Percentiles rank a stretch among this genome's conserved stretches.
Conservation (phyloP, 768 basidiomycete genomes). For the Boletales sp. region DNA sequence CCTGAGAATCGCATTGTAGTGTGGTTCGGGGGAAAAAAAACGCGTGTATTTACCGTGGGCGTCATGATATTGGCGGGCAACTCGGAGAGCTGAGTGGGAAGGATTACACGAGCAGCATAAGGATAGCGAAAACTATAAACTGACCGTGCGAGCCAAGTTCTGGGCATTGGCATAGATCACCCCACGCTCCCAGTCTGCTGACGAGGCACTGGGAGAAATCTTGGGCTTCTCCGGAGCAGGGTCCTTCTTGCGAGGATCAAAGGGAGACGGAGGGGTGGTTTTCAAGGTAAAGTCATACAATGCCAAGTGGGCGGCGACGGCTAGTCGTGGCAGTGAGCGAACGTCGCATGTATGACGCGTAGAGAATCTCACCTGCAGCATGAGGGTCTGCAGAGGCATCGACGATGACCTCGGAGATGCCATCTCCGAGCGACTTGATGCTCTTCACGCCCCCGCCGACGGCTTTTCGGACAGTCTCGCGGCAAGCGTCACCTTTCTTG, state of each 20-base stretch:
- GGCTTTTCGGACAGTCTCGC: constrained; percentile 69
- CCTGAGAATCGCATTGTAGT: constrained; percentile 32
- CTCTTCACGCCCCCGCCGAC: constrained; percentile 73
- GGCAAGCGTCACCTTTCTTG: constrained; percentile 43
- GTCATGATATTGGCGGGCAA: constrained; percentile 84
- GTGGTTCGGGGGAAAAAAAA: not conserved
- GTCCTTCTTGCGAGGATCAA: constrained; percentile 58
- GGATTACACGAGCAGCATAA: not conserved
- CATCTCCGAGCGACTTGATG: constrained; percentile 55
- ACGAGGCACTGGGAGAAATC: constrained; percentile 43
- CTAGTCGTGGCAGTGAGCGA: constrained; percentile 31
- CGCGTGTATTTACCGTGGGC: constrained; percentile 53
- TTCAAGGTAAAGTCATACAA: constrained; percentile 76
- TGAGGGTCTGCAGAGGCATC: constrained; percentile 70
- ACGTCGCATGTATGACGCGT: not conserved
- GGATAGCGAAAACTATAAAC: constrained; percentile 7
- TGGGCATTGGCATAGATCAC: constrained; percentile 72
- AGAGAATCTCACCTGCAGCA: constrained; percentile 55
- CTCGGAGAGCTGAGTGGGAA: constrained; percentile 67
- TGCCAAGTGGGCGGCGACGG: constrained; percentile 76
- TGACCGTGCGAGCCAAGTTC: constrained; percentile 74
- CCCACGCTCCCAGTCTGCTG: constrained; percentile 68
- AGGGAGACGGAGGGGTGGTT: constrained; percentile 62
- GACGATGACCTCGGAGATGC: constrained; percentile 56
- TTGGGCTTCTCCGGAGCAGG: constrained; percentile 47